Evolutionary conservation across 306 rosid species (phyloP).

Genomic region (Trifolium subterraneum): DNA sequence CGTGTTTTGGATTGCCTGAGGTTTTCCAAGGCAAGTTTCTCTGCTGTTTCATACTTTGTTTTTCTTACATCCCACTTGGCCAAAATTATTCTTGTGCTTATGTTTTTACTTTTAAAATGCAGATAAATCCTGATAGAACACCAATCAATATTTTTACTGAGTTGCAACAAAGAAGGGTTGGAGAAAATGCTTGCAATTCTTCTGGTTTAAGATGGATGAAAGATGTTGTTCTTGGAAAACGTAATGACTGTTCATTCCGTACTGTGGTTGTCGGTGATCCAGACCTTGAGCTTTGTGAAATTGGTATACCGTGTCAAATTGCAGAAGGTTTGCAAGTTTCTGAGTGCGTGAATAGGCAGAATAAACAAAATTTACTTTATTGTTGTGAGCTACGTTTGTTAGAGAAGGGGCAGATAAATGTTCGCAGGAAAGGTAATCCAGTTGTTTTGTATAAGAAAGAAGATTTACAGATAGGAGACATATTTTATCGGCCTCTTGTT

Average conservation of each 20-base stretch:
- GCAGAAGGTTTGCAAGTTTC: slow-evolving; percentile 79
- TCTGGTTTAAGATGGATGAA: slow-evolving; percentile 95
- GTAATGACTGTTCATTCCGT: slow-evolving; percentile 83
- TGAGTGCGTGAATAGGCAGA: slow-evolving; percentile 71
- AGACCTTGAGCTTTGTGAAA: slow-evolving; percentile 73
- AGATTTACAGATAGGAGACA: slow-evolving; percentile 72
- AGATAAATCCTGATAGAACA: slow-evolving; percentile 75
- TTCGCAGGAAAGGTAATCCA: slow-evolving; percentile 57
- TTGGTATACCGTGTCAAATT: slow-evolving; percentile 82
- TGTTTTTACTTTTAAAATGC: slow-evolving; percentile 50
- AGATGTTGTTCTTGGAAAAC: slow-evolving; percentile 93
- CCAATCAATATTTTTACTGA: slow-evolving; percentile 56
- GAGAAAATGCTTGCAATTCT: slow-evolving; percentile 69
- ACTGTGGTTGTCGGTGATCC: slow-evolving; percentile 93
- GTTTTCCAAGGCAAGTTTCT: slow-evolving; percentile 79
- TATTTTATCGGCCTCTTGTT: slow-evolving; percentile 67
- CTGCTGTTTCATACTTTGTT: slow-evolving; percentile 10
- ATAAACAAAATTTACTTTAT: slow-evolving; percentile 58
- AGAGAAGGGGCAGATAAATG: slow-evolving; percentile 69
- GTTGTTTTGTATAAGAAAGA: slow-evolving; percentile 53
- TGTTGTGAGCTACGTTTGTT: slow-evolving; percentile 64
- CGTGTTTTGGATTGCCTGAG: slow-evolving; percentile 82
- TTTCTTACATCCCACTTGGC: slow-evolving; percentile 38
- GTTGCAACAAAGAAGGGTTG: slow-evolving; percentile 56
- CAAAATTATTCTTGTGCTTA: slow-evolving; percentile 41